phyloP scores from a whole-genome alignment of 495 filamentous ascomycete species.

The Penicillium verhagenii region DNA sequence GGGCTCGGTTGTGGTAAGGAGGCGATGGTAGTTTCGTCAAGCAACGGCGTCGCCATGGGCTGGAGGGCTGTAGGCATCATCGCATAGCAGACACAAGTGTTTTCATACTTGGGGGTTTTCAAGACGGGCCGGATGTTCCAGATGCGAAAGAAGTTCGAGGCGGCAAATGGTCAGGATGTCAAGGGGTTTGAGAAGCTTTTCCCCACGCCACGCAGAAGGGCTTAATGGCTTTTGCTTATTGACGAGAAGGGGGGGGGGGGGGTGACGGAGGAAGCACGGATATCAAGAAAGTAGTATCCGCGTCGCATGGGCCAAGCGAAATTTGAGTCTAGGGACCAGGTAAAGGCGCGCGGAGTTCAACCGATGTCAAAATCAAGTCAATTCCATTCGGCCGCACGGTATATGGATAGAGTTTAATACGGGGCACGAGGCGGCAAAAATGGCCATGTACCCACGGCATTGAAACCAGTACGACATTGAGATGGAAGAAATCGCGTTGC shows the following conservation, averaged over 20 bases:
- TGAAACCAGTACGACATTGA: conserved; percentile 8
- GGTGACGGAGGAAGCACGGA: neutral
- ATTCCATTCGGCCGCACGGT: neutral
- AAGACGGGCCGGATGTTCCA: neutral
- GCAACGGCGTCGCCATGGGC: conserved; percentile 39
- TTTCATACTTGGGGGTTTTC: conserved; percentile 28
- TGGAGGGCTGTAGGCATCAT: conserved; percentile 44
- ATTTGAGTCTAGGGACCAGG: neutral
- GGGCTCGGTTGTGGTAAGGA: neutral
- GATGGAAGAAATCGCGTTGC: conserved; percentile 12
- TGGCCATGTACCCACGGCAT: conserved; percentile 5
- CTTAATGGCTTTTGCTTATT: neutral
- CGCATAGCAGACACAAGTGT: conserved; percentile 29
- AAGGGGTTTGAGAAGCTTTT: neutral
- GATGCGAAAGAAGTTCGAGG: neutral
- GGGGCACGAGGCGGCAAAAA: conserved; percentile 2
- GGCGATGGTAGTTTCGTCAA: conserved; percentile 20
- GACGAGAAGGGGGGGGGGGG: neutral
- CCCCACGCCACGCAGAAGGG: neutral
- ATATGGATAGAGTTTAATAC: conserved; percentile 6
- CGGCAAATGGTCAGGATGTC: neutral
- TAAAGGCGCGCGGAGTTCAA: neutral
- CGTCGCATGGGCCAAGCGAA: neutral
- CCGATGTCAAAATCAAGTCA: neutral
- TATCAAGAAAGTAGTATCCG: conserved; percentile 5